Conservation (phyloP, 78 protist genomes). For the Protostelium mycophagum region DNA sequence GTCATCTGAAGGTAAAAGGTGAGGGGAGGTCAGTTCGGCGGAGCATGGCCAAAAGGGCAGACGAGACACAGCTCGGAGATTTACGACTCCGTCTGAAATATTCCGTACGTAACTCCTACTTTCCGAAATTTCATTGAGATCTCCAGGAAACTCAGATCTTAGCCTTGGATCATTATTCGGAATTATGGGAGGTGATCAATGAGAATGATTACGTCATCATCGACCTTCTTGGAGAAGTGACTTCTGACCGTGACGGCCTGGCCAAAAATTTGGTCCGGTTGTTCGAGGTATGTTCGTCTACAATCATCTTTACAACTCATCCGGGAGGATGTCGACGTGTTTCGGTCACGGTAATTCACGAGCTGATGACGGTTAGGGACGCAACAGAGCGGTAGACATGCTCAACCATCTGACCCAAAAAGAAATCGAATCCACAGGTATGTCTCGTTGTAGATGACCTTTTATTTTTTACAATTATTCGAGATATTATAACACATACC, state of each 20-base stretch:
- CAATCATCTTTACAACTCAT: not conserved
- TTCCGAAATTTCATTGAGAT: not conserved
- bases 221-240: constrained; percentile 22
- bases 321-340: no score
- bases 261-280: constrained; percentile 40
- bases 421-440: constrained; percentile 23
- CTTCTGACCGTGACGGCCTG: constrained; percentile 34
- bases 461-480: no score
- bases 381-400: constrained; percentile 6
- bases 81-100: constrained; percentile 41
- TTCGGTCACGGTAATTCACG: not conserved
- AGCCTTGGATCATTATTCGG: constrained; percentile 22
- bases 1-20: not conserved
- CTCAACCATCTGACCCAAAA: constrained; percentile 33
- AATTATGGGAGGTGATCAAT: constrained; percentile 15
- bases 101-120: not conserved
- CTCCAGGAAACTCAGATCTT: constrained; percentile 29
- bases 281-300: constrained; percentile 13
- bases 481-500: no score
- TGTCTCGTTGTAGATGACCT: no score
- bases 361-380: not conserved
- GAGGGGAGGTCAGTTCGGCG: not conserved
- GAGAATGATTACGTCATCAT: constrained; percentile 9
- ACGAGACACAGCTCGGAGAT: constrained; percentile 35
- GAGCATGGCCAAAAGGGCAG: constrained; percentile 22